Base-by-base conservation (phyloP, 108 stramenopile species). In the Nitzschia putrida region DNA sequence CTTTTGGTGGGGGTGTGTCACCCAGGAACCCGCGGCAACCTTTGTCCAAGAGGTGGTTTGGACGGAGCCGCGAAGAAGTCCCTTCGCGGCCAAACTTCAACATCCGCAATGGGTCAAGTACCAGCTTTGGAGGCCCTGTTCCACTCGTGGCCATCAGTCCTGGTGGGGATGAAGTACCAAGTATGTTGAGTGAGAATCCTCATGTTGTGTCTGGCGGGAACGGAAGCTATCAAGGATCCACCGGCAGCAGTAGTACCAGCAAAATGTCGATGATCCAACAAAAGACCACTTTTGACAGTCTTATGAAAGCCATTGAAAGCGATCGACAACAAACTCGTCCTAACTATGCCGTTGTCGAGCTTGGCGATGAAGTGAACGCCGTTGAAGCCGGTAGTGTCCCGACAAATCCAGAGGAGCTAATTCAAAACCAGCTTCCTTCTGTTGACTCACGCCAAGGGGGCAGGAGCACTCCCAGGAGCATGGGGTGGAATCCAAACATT, bases 301-400 rank as follows among this genome's bases (percentile, higher is more conserved):
- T 63, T 0, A 63, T 63, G 61, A 44, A 63, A 22, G 61, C 42
- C 22, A 63, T 63, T 38, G 61, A 63, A 38, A 47, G 44, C 44
- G 61, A 63, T 39, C 43, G 44, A 25, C 43, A 63, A 8, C 18
- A 18, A 49, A 44, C 44, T 45, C 8, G 16, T 18, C 61, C 40
- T 2, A 51, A 66, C 10, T 66, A 52, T 66, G 65, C 65, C 4
- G 65, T 66, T 0, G 65, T 66, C 25, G 65, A 66, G 65, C 37
- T 66, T 21, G 65, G 65, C 8, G 65, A 66, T 22, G 65, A 66
- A n/a, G 50, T 29, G 13, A 38, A 53, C 37, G 39, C 65, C 12
- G 29, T 53, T 12, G 50, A 66, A 40, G 44, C 65, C 7, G 50
- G 52, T 40, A 40, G 39, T 2, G 25, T 53, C 34, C 21, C 34